Conservation (phyloP, 169 alveolate species). For the Cytauxzoon felis region DNA sequence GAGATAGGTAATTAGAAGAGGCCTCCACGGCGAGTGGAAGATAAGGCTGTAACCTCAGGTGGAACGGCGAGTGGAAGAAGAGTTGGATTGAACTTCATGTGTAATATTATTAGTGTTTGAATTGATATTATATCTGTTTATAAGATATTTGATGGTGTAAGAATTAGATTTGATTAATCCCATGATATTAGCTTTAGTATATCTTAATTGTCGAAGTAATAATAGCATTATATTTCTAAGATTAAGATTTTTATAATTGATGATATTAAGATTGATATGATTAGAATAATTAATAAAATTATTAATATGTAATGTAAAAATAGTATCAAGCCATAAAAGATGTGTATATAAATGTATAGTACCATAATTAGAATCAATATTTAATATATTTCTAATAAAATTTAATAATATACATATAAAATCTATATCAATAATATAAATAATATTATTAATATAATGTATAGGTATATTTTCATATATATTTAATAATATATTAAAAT, state of each 20-base stretch:
- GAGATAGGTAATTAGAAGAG: no score
- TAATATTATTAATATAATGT: constrained; percentile 30
- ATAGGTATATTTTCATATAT: constrained; percentile 71
- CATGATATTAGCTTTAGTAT: constrained; percentile 48
- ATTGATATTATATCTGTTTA: no score
- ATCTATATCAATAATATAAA: constrained; percentile 40
- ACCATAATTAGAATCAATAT: constrained; percentile 49
- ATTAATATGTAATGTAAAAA: constrained; percentile 41
- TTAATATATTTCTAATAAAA: constrained; percentile 37
- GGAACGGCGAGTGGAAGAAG: no score
- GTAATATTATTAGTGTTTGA: no score
- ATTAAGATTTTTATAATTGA: constrained; percentile 22
- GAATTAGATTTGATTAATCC: constrained; percentile 54
- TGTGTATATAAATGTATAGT: constrained; percentile 54
- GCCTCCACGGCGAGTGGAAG: no score
- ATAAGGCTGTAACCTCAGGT: no score
- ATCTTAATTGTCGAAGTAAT: constrained; percentile 51
- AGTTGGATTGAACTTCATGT: no score
- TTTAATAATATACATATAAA: constrained; percentile 46
- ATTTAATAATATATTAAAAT: constrained; percentile 65
- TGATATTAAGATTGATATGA: neutral
- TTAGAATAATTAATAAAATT: constrained; percentile 3
- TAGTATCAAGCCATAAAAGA: constrained; percentile 49
- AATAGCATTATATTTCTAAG: constrained; percentile 53
- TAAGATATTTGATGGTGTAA: constrained; percentile 37